phyloP scores from a whole-genome alignment of 2,329 filamentous ascomycete genomes.

The Monosporascus sp. region DNA sequence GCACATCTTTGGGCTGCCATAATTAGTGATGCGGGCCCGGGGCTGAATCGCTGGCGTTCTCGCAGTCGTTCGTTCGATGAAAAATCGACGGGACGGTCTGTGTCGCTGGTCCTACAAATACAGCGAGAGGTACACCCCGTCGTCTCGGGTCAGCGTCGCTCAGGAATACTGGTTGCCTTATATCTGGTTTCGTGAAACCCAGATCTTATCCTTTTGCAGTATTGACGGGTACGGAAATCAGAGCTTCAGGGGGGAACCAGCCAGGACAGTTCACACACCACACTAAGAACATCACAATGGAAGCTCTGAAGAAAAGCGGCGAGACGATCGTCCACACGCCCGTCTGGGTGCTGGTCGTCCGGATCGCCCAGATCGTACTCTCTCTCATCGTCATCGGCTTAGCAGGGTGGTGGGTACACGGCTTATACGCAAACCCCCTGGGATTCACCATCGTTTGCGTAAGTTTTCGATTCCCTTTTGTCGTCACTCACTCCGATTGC shows the following conservation, averaged over 20 bases:
- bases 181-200: no score
- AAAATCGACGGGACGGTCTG: no score
- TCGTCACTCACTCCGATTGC: not conserved
- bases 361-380: slow-evolving; percentile 35
- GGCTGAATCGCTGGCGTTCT: not conserved
- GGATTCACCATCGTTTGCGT: slow-evolving; percentile 38
- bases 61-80: not conserved
- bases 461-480: slow-evolving; percentile 14
- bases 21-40: not conserved
- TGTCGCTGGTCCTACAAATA: no score
- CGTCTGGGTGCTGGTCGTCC: slow-evolving; percentile 36
- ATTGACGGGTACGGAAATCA: no score
- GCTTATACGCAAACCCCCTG: slow-evolving; percentile 31
- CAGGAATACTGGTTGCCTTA: no score
- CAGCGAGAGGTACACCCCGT: no score
- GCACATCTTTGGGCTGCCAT: not conserved
- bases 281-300: slow-evolving; percentile 7
- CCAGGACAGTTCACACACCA: no score
- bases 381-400: slow-evolving; percentile 39
- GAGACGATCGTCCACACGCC: slow-evolving; percentile 34
- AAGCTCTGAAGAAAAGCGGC: slow-evolving; percentile 16
- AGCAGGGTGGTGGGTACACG: slow-evolving; percentile 35
- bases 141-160: no score
- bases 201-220: no score
- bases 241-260: no score